phyloP scores from a whole-genome alignment of 192 early-diverging fungal species.

The Piromyces sp. region DNA sequence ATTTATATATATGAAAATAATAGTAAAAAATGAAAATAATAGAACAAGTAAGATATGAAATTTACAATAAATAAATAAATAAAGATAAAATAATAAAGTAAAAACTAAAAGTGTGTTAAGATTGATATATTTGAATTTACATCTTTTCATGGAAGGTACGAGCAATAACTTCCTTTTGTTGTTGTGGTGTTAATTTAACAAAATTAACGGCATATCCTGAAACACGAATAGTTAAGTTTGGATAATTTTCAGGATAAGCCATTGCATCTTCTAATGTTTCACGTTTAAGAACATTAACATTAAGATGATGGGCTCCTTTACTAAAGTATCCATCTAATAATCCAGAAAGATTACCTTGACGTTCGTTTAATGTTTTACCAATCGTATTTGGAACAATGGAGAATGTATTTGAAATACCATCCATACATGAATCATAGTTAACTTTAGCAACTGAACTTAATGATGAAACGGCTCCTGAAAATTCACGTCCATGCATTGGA shows the following conservation, averaged over 20 bases:
- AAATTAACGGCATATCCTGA: slow-evolving; percentile 8
- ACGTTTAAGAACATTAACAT: slow-evolving; percentile 7
- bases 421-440: slow-evolving; percentile 5
- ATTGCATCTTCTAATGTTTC: slow-evolving; percentile 8
- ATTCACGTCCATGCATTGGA: slow-evolving; percentile 10
- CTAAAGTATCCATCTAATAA: slow-evolving; percentile 7
- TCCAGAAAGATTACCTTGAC: neutral
- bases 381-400: slow-evolving; percentile 5
- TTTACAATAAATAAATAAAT: too few species aligned
- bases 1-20: too few species aligned
- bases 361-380: slow-evolving; percentile 1
- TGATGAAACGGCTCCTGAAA: slow-evolving; percentile 3
- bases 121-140: too few species aligned
- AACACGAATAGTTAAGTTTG: slow-evolving; percentile 7
- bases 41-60: too few species aligned
- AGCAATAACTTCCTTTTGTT: slow-evolving; percentile 7
- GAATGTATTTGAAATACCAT: slow-evolving; percentile 9
- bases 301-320: slow-evolving; percentile 4
- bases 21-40: too few species aligned
- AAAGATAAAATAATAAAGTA: too few species aligned
- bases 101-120: too few species aligned
- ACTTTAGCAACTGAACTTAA: slow-evolving; percentile 7
- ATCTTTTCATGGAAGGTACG: neutral
- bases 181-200: slow-evolving; percentile 4
- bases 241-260: slow-evolving; percentile 10